phyloP scores from a whole-genome alignment of 768 basidiomycete genomes.

The Tylopilus cervinicoccineus region DNA sequence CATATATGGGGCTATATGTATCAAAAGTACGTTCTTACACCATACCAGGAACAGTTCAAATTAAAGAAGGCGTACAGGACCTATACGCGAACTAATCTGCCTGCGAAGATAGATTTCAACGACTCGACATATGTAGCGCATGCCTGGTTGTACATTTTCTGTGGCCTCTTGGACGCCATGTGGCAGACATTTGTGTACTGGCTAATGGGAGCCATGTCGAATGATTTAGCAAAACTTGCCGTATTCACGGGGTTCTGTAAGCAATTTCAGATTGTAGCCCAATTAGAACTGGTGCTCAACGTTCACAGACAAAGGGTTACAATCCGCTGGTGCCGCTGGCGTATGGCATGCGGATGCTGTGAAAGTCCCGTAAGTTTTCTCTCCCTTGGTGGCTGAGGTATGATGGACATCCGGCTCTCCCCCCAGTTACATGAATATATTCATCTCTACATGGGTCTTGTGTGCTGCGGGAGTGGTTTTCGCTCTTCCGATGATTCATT shows the following conservation, averaged over 20 bases:
- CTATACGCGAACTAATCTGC: slow-evolving; percentile 56
- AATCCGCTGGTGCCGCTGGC: slow-evolving; percentile 73
- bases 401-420: not conserved
- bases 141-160: slow-evolving; percentile 65
- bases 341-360: slow-evolving; percentile 69
- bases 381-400: not conserved
- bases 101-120: slow-evolving; percentile 55
- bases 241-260: slow-evolving; percentile 79
- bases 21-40: slow-evolving; percentile 51
- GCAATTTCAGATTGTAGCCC: slow-evolving; percentile 24
- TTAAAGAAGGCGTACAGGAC: slow-evolving; percentile 30
- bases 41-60: not conserved
- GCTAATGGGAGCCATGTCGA: slow-evolving; percentile 85
- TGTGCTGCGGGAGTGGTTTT: slow-evolving; percentile 60
- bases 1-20: slow-evolving; percentile 78
- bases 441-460: slow-evolving; percentile 71
- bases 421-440: slow-evolving; percentile 59
- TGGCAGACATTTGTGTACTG: slow-evolving; percentile 85
- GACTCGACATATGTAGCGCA: slow-evolving; percentile 51
- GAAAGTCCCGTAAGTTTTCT: slow-evolving; percentile 49
- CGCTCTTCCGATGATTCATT: slow-evolving; percentile 71
- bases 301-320: slow-evolving; percentile 62
- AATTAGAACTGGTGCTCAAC: not conserved
- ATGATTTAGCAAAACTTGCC: slow-evolving; percentile 75
- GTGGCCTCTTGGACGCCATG: slow-evolving; percentile 74